Evolutionary conservation across 2,329 filamentous ascomycete genomes (phyloP).

Genomic region (Trichocomaceae sp.): DNA sequence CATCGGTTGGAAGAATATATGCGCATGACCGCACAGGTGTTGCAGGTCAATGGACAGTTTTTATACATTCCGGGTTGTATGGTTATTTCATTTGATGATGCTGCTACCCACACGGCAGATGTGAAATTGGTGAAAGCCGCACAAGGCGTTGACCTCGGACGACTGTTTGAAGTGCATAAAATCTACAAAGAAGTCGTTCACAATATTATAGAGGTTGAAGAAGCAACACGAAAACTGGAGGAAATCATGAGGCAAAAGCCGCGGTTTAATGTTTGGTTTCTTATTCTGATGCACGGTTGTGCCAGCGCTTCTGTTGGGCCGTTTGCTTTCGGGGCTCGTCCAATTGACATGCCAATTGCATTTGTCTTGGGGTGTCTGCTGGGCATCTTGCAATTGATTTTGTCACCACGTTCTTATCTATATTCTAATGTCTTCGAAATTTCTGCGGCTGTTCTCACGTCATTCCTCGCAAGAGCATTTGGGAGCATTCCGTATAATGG

Average conservation of each 20-base stretch:
- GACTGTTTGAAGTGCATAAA: slow-evolving; percentile 41
- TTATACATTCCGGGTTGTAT: slow-evolving; percentile 89
- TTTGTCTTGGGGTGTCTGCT: slow-evolving; percentile 71
- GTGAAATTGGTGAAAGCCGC: slow-evolving; percentile 41
- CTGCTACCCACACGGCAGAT: slow-evolving; percentile 43
- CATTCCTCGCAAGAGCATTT: slow-evolving; percentile 62
- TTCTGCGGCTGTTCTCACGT: slow-evolving; percentile 58
- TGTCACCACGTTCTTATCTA: slow-evolving; percentile 68
- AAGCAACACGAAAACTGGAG: slow-evolving; percentile 41
- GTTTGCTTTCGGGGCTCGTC: slow-evolving; percentile 71
- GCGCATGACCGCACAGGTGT: slow-evolving; percentile 77
- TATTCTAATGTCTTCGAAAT: slow-evolving; percentile 62
- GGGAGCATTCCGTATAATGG: slow-evolving; percentile 55
- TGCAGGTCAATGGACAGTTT: slow-evolving; percentile 87
- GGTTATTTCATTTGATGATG: slow-evolving; percentile 79
- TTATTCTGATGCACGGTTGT: slow-evolving; percentile 65
- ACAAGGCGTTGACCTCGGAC: slow-evolving; percentile 42
- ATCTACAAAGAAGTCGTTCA: slow-evolving; percentile 47
- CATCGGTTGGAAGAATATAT: slow-evolving; percentile 90
- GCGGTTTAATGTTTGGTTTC: slow-evolving; percentile 50
- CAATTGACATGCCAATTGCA: slow-evolving; percentile 71
- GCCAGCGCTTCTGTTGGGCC: slow-evolving; percentile 71
- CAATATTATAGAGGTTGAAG: slow-evolving; percentile 43
- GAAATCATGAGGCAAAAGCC: slow-evolving; percentile 53
- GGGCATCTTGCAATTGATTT: slow-evolving; percentile 66